Conservation (phyloP, 2,329 filamentous ascomycete species). For the Claviceps paspali region DNA sequence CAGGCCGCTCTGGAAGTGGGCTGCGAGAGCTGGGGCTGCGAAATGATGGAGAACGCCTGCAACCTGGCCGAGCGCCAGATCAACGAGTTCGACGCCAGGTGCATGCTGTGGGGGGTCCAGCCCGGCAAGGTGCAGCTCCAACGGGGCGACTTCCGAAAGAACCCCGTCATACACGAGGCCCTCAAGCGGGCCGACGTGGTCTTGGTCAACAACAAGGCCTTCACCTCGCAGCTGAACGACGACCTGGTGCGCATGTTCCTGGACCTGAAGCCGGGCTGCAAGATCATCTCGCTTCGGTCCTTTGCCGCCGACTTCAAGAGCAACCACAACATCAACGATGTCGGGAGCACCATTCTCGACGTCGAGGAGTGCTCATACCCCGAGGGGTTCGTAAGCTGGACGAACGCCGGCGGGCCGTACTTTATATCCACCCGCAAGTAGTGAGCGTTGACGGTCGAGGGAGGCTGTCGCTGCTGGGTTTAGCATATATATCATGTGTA, state of each 20-base stretch:
- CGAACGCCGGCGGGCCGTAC: slow-evolving; percentile 66
- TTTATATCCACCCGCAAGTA: slow-evolving; percentile 73
- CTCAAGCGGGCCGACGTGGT: slow-evolving; percentile 85
- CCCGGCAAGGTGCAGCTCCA: slow-evolving; percentile 69
- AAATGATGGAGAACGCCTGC: slow-evolving; percentile 87
- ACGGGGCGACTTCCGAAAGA: slow-evolving; percentile 70
- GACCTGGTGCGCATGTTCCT: slow-evolving; percentile 77
- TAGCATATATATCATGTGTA: slow-evolving; percentile 10
- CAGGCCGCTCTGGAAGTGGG: slow-evolving; percentile 89
- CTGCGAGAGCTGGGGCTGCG: slow-evolving; percentile 90
- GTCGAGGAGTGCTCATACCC: slow-evolving; percentile 49
- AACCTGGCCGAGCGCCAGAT: slow-evolving; percentile 67
- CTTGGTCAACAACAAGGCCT: slow-evolving; percentile 95
- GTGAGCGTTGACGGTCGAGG: too few species aligned
- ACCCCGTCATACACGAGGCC: slow-evolving; percentile 51
- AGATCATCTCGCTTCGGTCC: slow-evolving; percentile 80
- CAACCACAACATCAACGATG: slow-evolving; percentile 60
- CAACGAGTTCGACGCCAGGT: slow-evolving; percentile 70
- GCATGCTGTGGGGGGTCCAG: slow-evolving; percentile 74
- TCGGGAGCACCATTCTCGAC: slow-evolving; percentile 65
- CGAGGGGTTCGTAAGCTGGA: slow-evolving; percentile 81
- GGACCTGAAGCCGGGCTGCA: slow-evolving; percentile 79
- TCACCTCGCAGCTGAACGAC: slow-evolving; percentile 75
- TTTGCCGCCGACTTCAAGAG: slow-evolving; percentile 74
- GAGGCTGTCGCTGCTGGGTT: too few species aligned